Conservation (phyloP, 441 rosid genomes). For the Breynia disticha region DNA sequence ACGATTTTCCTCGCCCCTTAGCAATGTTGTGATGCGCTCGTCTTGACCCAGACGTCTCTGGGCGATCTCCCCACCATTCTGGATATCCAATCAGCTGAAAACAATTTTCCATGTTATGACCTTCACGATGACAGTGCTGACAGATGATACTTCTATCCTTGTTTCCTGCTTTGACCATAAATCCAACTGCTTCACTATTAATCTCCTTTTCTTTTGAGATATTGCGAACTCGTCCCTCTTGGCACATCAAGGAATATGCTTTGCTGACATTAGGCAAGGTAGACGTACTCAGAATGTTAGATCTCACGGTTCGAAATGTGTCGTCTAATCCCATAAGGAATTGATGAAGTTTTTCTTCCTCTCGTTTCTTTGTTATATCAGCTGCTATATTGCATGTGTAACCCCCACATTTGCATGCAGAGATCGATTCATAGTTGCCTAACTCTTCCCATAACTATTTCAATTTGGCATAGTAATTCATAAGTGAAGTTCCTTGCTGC, state of each 20-base stretch:
- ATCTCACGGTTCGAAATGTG: not conserved
- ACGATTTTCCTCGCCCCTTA: not conserved
- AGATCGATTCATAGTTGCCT: too few species aligned
- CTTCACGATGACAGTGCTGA: not conserved
- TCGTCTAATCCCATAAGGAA: constrained; percentile 10
- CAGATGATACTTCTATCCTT: not conserved
- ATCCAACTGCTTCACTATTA: too few species aligned
- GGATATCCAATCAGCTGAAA: constrained; percentile 7
- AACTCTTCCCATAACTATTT: not conserved
- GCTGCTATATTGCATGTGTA: not conserved
- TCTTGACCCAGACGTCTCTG: not conserved
- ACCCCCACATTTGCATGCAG: too few species aligned
- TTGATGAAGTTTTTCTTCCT: constrained; percentile 1
- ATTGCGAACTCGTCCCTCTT: not conserved
- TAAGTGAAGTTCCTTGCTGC: not conserved
- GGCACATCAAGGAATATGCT: not conserved
- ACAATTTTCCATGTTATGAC: not conserved
- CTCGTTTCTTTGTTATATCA: not conserved
- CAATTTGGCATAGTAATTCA: constrained; percentile 1
- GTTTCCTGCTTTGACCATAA: not conserved
- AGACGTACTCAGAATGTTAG: not conserved
- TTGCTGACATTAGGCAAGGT: constrained; percentile 4
- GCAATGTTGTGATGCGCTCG: too few species aligned
- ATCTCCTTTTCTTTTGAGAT: too few species aligned
- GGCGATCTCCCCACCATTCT: not conserved